A percentile compares a stretch with the other conserved stretches of the same genome.
Evolutionary conservation across 495 filamentous ascomycete genomes (phyloP).

Genomic region (Arthonia radiata): DNA sequence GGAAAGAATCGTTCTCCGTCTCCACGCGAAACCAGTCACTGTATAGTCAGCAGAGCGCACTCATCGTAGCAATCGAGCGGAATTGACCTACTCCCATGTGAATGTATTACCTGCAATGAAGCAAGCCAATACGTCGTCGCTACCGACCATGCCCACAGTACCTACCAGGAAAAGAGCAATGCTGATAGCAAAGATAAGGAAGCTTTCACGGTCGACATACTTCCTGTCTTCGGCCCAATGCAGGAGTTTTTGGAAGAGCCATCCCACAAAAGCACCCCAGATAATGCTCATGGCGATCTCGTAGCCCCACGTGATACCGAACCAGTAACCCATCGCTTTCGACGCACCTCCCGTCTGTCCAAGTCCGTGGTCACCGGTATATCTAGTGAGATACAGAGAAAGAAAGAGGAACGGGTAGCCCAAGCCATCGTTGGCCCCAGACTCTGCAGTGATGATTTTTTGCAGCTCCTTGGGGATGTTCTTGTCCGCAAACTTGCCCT

Average conservation of each 20-base stretch:
- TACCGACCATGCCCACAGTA: conserved; percentile 73
- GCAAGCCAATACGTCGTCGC: conserved; percentile 77
- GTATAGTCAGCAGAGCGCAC: conserved; percentile 4
- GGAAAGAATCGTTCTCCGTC: conserved; percentile 64
- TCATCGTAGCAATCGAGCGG: not conserved
- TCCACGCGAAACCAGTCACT: conserved; percentile 76
- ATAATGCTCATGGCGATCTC: conserved; percentile 52
- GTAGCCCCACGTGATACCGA: conserved; percentile 70
- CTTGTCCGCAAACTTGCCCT: conserved; percentile 80
- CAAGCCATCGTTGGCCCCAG: conserved; percentile 80
- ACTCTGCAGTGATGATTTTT: conserved; percentile 73
- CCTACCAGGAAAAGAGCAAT: conserved; percentile 65
- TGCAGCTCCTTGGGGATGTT: conserved; percentile 65
- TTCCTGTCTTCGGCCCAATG: conserved; percentile 63
- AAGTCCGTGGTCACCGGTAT: conserved; percentile 30
- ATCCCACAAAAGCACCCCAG: conserved; percentile 59
- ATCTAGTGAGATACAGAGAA: conserved; percentile 62
- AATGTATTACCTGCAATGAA: conserved; percentile 86
- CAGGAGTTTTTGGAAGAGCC: conserved; percentile 54
- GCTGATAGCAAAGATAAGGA: conserved; percentile 71
- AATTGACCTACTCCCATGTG: conserved; percentile 40
- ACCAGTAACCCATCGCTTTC: conserved; percentile 58
- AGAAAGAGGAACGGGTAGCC: conserved; percentile 82
- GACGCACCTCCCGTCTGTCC: conserved; percentile 30
- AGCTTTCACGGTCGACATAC: conserved; percentile 76